phyloP scores from a whole-genome alignment of 345 rosid genomes.

The Eucalyptus guilfoylei region DNA sequence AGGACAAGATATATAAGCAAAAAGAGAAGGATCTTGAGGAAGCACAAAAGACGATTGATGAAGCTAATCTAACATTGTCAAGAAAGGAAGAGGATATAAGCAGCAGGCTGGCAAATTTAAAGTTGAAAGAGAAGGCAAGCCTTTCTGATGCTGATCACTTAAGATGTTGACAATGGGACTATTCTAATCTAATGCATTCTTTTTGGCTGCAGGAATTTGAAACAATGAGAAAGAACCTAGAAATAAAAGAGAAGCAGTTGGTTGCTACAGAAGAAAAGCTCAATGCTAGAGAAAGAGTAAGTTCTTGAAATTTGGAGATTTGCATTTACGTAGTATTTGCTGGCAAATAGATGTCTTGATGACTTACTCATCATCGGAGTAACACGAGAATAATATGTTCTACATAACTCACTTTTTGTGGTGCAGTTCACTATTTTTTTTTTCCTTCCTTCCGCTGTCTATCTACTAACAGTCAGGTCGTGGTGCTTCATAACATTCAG shows the following conservation, averaged over 20 bases:
- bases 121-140: constrained; percentile 58
- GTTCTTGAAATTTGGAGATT: background rate
- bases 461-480: background rate
- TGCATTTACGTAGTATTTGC: background rate
- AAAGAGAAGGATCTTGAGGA: constrained; percentile 82
- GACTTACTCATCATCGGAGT: background rate
- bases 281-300: constrained; percentile 72
- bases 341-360: background rate
- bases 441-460: background rate
- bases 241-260: constrained; percentile 55
- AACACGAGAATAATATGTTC: background rate
- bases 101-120: constrained; percentile 44
- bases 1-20: constrained; percentile 51
- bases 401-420: background rate
- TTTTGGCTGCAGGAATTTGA: constrained; percentile 46
- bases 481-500: background rate
- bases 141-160: background rate
- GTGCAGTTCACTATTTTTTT: background rate
- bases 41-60: constrained; percentile 61
- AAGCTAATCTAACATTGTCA: constrained; percentile 39
- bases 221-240: constrained; percentile 41
- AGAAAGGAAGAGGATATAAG: constrained; percentile 63
- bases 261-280: constrained; percentile 58
- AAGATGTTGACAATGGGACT: background rate
- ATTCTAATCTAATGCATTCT: background rate